These are phyloP conservation scores for Sugiyamaella castrensis DNA, from an alignment of 1,139 yeast genomes.

Conservation along the genomic window DNA sequence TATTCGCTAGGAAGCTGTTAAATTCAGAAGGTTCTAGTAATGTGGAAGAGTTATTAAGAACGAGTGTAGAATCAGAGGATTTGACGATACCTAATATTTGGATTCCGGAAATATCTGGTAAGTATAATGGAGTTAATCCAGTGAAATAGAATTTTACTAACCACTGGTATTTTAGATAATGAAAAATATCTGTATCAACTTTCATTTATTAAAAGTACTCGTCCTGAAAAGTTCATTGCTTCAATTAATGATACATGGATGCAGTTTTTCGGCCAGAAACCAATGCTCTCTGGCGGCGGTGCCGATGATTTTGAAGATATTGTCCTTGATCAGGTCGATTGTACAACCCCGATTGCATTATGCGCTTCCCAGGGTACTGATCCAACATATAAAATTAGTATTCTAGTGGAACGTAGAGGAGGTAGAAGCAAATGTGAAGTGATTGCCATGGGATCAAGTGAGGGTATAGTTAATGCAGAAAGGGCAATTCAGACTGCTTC, in stretches of 20 bases:
- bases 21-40: background rate
- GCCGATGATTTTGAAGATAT: conserved; percentile 19
- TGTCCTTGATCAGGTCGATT: conserved; percentile 22
- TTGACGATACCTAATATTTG: conserved; percentile 10
- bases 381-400: conserved; percentile 55
- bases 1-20: conserved; percentile 3
- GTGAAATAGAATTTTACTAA: background rate
- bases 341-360: conserved; percentile 47
- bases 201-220: conserved; percentile 23
- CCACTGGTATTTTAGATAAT: conserved; percentile 3
- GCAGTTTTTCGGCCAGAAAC: conserved; percentile 14
- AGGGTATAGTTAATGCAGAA: conserved; percentile 58
- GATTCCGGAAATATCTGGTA: conserved; percentile 13
- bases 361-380: conserved; percentile 65
- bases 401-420: conserved; percentile 39
- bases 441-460: conserved; percentile 75
- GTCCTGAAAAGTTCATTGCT: conserved; percentile 27
- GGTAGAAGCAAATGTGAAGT: conserved; percentile 35
- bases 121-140: background rate
- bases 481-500: conserved; percentile 49
- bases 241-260: conserved; percentile 20
- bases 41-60: conserved; percentile 3
- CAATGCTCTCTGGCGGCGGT: conserved; percentile 2
- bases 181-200: conserved; percentile 22
- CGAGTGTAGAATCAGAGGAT: background rate